Evolutionary conservation across 2,329 filamentous ascomycete genomes (phyloP).

Genomic region (Colletotrichum trifolii): DNA sequence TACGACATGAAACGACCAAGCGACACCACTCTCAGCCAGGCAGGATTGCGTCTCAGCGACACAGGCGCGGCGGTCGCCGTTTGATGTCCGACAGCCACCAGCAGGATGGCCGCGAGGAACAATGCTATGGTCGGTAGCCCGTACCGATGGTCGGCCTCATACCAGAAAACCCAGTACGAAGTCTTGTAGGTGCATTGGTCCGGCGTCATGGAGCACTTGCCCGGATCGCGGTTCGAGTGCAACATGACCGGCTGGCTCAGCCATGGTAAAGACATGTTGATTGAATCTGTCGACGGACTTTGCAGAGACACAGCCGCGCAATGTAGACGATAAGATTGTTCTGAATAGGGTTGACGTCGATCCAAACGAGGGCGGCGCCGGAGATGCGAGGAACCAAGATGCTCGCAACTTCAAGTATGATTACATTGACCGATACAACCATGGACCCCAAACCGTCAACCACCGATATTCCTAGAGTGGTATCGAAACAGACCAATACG

Average conservation of each 20-base stretch:
- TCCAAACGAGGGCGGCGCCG: no score
- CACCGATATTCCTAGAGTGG: not conserved
- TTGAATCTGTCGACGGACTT: not conserved
- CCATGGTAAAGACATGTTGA: constrained; percentile 43
- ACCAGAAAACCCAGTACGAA: constrained; percentile 53
- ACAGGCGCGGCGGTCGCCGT: constrained; percentile 52
- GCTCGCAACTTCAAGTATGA: no score
- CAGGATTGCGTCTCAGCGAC: constrained; percentile 36
- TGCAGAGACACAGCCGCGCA: no score
- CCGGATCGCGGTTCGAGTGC: constrained; percentile 50
- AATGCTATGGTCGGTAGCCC: constrained; percentile 64
- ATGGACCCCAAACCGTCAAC: not conserved
- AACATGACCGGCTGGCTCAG: constrained; percentile 54
- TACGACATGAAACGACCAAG: constrained; percentile 38
- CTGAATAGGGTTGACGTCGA: no score
- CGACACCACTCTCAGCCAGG: constrained; percentile 13
- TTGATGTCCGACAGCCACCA: constrained; percentile 57
- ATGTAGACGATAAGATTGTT: no score
- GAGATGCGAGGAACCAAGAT: no score
- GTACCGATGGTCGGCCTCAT: constrained; percentile 63
- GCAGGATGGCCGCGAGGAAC: constrained; percentile 58
- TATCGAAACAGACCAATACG: not conserved
- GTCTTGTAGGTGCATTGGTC: constrained; percentile 58
- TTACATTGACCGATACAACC: no score
- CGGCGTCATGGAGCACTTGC: constrained; percentile 46